These are phyloP conservation scores for Artemisia annua DNA, from an alignment of 129 eudicot species.

Conservation along the genomic window DNA sequence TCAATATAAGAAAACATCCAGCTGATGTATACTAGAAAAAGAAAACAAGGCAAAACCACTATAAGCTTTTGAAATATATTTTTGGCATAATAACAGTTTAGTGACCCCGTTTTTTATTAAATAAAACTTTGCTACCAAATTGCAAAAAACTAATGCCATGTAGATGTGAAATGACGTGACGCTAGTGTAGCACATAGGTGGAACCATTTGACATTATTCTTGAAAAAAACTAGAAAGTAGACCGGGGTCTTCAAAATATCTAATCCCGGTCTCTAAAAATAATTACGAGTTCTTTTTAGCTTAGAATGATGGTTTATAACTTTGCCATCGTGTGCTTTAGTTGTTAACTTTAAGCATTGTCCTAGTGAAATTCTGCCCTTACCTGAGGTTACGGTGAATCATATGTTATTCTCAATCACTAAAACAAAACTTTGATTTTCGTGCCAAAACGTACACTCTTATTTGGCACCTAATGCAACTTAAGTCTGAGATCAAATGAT, in stretches of 20 bases:
- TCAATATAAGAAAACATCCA: background rate
- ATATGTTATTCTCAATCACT: background rate
- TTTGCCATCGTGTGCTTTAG: too few relatives aligned
- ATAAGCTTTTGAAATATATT: background rate
- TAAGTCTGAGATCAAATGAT: background rate
- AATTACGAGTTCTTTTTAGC: background rate
- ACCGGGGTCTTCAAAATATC: too few relatives aligned
- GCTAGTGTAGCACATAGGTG: slow-evolving; percentile 9
- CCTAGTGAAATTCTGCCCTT: too few relatives aligned
- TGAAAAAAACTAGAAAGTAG: background rate
- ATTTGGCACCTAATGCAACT: slow-evolving; percentile 6
- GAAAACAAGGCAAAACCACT: background rate
- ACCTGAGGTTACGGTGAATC: too few relatives aligned
- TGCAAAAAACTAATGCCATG: background rate
- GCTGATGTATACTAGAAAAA: background rate
- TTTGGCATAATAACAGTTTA: background rate
- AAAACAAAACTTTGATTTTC: background rate
- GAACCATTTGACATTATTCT: background rate
- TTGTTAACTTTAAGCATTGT: too few relatives aligned
- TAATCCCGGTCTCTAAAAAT: background rate
- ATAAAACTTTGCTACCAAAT: background rate
- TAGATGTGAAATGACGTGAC: background rate
- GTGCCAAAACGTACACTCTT: background rate
- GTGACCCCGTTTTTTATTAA: background rate
- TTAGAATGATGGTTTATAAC: background rate